These are phyloP conservation scores for Alternaria consortialis DNA, from an alignment of 2,329 filamentous ascomycete genomes.

Conservation along the genomic window DNA sequence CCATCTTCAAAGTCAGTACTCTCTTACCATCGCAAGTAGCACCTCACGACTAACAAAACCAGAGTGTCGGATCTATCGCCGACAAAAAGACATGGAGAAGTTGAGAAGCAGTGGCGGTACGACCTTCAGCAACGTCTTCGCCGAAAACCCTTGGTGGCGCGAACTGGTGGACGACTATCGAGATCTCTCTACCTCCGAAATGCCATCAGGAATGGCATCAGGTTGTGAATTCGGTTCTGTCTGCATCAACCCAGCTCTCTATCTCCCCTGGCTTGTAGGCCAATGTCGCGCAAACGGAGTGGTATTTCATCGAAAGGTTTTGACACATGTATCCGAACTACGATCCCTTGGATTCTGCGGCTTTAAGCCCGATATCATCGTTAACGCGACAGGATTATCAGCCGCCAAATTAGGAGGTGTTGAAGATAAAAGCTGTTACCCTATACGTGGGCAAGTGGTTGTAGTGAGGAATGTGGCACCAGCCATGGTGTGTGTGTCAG, in stretches of 20 bases:
- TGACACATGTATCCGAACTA: slow-evolving; percentile 75
- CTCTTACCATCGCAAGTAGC: background rate
- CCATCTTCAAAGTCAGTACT: slow-evolving; percentile 71
- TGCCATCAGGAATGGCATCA: slow-evolving; percentile 72
- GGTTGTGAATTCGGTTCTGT: slow-evolving; percentile 80
- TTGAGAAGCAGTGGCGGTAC: slow-evolving; percentile 65
- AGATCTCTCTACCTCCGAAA: slow-evolving; percentile 57
- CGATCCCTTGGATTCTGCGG: slow-evolving; percentile 63
- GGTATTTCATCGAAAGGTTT: slow-evolving; percentile 56
- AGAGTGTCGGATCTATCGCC: slow-evolving; percentile 2
- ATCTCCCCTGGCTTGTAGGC: slow-evolving; percentile 83
- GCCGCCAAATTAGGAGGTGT: slow-evolving; percentile 82
- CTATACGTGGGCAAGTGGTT: slow-evolving; percentile 82
- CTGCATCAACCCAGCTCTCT: slow-evolving; percentile 88
- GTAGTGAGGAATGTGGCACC: slow-evolving; percentile 80
- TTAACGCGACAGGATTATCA: slow-evolving; percentile 85
- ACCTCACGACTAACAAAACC: background rate
- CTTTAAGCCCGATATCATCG: slow-evolving; percentile 69
- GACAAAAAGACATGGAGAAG: slow-evolving; percentile 38
- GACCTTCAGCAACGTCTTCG: slow-evolving; percentile 9
- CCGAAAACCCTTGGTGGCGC: slow-evolving; percentile 70
- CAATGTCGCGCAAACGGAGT: slow-evolving; percentile 79
- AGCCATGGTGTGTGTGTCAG: slow-evolving; percentile 73
- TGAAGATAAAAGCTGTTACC: slow-evolving; percentile 73
- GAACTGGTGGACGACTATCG: slow-evolving; percentile 1